Percentiles rank a stretch among this genome's conserved stretches.
These are phyloP conservation scores for Camellia lanceoleosa DNA, from an alignment of 148 eudicot species.

Conservation along the genomic window DNA sequence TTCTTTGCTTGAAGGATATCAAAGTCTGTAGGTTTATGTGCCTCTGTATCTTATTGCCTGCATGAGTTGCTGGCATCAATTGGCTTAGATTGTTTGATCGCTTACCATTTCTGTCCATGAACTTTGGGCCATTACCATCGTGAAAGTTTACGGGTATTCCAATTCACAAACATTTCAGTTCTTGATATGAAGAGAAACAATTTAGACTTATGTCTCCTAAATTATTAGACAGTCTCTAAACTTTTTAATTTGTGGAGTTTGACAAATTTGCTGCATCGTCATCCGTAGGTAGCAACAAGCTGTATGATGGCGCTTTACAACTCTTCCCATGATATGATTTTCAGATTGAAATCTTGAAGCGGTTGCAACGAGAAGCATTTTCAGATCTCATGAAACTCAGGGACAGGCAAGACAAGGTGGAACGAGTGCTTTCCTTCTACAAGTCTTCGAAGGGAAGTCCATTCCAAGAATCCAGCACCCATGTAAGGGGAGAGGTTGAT, in stretches of 20 bases:
- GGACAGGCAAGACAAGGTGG: slow-evolving; percentile 94
- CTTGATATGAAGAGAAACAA: background rate
- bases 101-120: background rate
- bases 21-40: no score
- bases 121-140: background rate
- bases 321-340: slow-evolving; percentile 47
- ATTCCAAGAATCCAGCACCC: slow-evolving; percentile 66
- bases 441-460: slow-evolving; percentile 64
- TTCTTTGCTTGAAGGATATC: no score
- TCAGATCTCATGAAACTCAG: slow-evolving; percentile 93
- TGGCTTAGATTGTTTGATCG: background rate
- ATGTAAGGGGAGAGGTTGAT: slow-evolving; percentile 75
- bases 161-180: background rate
- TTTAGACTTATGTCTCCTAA: background rate
- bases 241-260: slow-evolving; percentile 7
- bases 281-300: slow-evolving; percentile 35
- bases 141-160: background rate
- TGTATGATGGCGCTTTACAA: slow-evolving; percentile 47
- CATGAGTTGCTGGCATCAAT: no score
- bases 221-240: background rate
- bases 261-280: slow-evolving; percentile 33
- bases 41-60: no score
- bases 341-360: slow-evolving; percentile 97
- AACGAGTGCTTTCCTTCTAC: slow-evolving; percentile 56
- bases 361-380: slow-evolving; percentile 94